Evolutionary conservation across 805 yeast species (phyloP).

Genomic region (Saccharomyces kudriavzevii): DNA sequence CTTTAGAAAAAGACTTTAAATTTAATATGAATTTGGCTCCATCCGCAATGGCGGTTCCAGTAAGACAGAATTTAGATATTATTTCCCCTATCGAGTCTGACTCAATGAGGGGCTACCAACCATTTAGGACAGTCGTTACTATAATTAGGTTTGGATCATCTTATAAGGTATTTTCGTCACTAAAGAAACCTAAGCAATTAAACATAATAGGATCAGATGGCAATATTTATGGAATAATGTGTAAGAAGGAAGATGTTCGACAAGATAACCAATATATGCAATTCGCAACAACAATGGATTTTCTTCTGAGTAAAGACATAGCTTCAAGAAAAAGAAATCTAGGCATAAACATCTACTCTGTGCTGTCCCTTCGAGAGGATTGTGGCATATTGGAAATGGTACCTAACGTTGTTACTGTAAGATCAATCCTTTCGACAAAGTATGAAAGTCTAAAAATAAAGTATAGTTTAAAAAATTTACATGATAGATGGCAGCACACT

Average conservation of each 20-base stretch:
- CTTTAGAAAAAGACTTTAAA: constrained; percentile 35
- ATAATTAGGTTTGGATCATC: constrained; percentile 56
- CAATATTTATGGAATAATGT: constrained; percentile 59
- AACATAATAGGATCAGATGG: constrained; percentile 75
- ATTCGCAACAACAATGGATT: constrained; percentile 78
- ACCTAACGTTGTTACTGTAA: constrained; percentile 61
- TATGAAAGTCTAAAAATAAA: constrained; percentile 36
- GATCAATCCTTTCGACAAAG: constrained; percentile 46
- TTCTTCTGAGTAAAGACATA: constrained; percentile 53
- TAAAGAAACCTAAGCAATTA: constrained; percentile 80
- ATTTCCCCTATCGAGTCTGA: constrained; percentile 47
- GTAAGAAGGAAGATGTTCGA: constrained; percentile 86
- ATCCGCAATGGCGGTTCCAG: constrained; percentile 61
- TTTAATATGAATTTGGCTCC: constrained; percentile 38
- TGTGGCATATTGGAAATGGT: constrained; percentile 92
- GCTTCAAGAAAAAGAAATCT: constrained; percentile 70
- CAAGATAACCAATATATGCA: constrained; percentile 92
- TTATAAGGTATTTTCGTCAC: constrained; percentile 66
- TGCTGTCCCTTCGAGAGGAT: constrained; percentile 75
- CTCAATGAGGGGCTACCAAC: constrained; percentile 34
- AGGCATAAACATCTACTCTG: constrained; percentile 74
- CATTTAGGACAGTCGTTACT: constrained; percentile 45
- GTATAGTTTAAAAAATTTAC: constrained; percentile 18
- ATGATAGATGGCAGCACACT: constrained; percentile 22
- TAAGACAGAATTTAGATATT: constrained; percentile 59